Base-by-base conservation (phyloP, 345 rosid species). In the Brassica juncea region DNA sequence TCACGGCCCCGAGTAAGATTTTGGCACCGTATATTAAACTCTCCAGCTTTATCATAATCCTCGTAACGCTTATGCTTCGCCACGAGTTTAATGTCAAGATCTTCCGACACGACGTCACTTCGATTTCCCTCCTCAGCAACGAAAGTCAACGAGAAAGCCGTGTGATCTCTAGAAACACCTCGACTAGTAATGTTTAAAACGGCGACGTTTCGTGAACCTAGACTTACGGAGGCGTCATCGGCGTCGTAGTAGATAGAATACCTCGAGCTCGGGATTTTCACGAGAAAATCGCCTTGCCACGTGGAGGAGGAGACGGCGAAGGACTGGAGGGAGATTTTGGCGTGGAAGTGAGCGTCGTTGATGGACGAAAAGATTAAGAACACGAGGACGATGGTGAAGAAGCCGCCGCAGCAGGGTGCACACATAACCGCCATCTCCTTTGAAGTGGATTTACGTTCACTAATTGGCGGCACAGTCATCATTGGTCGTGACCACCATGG, bases 401-500 rank as follows among this genome's bases (percentile, higher is more conserved):
- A 3, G 9, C 34, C 60, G 8, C 34, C 49, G n/a, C 3, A 4
- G 8, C 3, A 16, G 0, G 79, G 79, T 68, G 61, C 1, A 5
- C 0, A 0, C 3, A 0, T 2, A 68, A 3, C 49, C 21, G 3
- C 35, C 14, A 0, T 0, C 21, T 59, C 79, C 23, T 30, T 59
- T 25, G 0, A 12, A 12, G 49, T 68, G 47, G 6, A 1, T 3
- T 5, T 4, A 47, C 54, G 54, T 47, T 59, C 6, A 4, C 2
- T 2, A 58, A 0, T 0, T 59, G 25, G 23, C 1, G 73, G 68
- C 0, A 16, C 0, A 11, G 73, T 59, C 61, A 1, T 23, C 44
- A 76, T 68, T 44, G 79, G 79, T 42, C 79, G 79, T 28, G 39
- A 28, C 79, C 79, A 76, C 79, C 79, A 76, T 21, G 32, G 6